Evolutionary conservation across 2,329 filamentous ascomycete species (phyloP).

Genomic region (Apiospora malaysiana): DNA sequence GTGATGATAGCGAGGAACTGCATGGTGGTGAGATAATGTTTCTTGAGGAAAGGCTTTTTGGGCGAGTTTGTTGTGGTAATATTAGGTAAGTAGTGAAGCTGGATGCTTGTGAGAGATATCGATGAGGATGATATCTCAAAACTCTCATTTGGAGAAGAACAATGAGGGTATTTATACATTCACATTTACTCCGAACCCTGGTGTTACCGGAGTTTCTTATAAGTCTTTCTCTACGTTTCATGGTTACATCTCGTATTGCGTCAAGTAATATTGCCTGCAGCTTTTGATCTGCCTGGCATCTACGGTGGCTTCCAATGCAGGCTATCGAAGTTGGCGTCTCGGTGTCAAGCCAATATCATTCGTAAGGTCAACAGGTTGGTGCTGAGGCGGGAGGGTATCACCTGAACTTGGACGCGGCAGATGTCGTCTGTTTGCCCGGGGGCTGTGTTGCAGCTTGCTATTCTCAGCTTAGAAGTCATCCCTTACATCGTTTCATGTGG

Average conservation of each 20-base stretch:
- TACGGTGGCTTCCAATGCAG: neutral
- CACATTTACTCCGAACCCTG: neutral
- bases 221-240: too few relatives aligned
- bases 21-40: constrained; percentile 28
- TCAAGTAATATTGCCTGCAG: neutral
- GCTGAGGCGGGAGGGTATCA: neutral
- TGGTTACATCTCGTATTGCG: neutral
- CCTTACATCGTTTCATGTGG: neutral
- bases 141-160: neutral
- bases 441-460: constrained; percentile 6
- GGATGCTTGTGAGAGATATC: neutral
- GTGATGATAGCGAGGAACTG: constrained; percentile 33
- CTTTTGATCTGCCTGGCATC: neutral
- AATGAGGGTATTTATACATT: neutral
- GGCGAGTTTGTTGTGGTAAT: neutral
- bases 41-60: neutral
- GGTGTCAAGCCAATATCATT: neutral
- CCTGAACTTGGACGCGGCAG: neutral
- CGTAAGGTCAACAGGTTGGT: neutral
- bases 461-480: constrained; percentile 14
- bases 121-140: neutral
- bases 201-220: neutral
- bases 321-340: neutral
- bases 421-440: neutral
- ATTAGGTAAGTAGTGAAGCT: neutral